A percentile compares a stretch with the other conserved stretches of the same genome.
Evolutionary conservation across 108 stramenopile genomes (phyloP).

Genomic region (Epithemia pelagica): DNA sequence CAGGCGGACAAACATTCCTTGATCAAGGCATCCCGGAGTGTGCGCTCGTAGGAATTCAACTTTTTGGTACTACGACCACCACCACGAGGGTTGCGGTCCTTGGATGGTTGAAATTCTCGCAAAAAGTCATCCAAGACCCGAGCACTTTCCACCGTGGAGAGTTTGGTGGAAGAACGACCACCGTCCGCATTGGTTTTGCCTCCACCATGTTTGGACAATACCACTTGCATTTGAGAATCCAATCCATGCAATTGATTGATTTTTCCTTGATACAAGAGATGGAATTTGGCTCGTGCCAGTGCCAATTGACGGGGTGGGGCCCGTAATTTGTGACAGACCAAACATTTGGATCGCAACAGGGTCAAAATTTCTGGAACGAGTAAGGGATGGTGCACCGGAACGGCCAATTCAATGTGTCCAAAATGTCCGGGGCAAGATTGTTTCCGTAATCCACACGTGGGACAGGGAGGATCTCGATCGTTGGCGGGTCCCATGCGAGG

Average conservation of each 20-base stretch:
- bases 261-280: constrained; percentile 50
- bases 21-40: constrained; percentile 41
- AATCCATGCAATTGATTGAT: constrained; percentile 48
- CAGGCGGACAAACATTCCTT: constrained; percentile 62
- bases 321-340: constrained; percentile 85
- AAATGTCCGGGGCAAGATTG: constrained; percentile 91
- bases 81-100: neutral
- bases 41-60: constrained; percentile 57
- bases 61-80: neutral
- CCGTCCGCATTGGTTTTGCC: neutral
- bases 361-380: constrained; percentile 69
- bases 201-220: neutral
- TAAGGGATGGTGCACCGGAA: constrained; percentile 93
- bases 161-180: neutral
- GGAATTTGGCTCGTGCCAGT: constrained; percentile 55
- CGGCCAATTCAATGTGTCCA: constrained; percentile 94
- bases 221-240: constrained; percentile 41
- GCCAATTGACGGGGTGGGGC: constrained; percentile 16
- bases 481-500: constrained; percentile 82
- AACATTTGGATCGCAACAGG: constrained; percentile 87
- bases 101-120: constrained; percentile 15
- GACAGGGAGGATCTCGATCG: constrained; percentile 47
- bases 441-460: constrained; percentile 84
- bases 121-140: constrained; percentile 29
- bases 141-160: neutral